A percentile compares a stretch with the other conserved stretches of the same genome.
Conservation (phyloP, 2,329 filamentous ascomycete genomes). For the Colletotrichum orchidophilum region DNA sequence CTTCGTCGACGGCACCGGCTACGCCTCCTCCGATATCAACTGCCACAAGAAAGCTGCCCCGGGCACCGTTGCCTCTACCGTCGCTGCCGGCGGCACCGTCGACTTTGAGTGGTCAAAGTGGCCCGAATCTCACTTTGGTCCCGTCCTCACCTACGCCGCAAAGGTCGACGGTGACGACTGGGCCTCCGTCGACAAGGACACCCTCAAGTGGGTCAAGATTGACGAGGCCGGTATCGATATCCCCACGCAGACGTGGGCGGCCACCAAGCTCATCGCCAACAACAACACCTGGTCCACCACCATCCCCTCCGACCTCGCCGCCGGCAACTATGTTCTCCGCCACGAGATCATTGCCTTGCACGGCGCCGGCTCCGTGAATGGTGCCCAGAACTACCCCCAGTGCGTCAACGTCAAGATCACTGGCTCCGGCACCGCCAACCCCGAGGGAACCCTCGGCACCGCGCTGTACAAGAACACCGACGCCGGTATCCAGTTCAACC, state of each 20-base stretch:
- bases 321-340: constrained; percentile 57
- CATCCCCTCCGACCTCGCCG: constrained; percentile 43
- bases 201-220: constrained; percentile 72
- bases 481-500: constrained; percentile 46
- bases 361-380: constrained; percentile 49
- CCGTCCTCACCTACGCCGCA: constrained; percentile 72
- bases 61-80: constrained; percentile 47
- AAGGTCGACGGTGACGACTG: constrained; percentile 64
- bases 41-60: constrained; percentile 54
- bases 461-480: constrained; percentile 42
- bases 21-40: constrained; percentile 52
- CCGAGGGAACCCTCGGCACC: constrained; percentile 43
- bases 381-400: constrained; percentile 62
- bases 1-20: constrained; percentile 55
- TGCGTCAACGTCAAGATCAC: constrained; percentile 59
- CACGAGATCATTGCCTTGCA: constrained; percentile 65
- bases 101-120: constrained; percentile 52
- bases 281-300: constrained; percentile 44
- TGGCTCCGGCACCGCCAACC: constrained; percentile 48
- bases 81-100: constrained; percentile 51
- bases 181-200: constrained; percentile 59
- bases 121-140: constrained; percentile 56
- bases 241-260: constrained; percentile 46
- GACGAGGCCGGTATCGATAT: constrained; percentile 62
- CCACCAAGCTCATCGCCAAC: constrained; percentile 53